Percentiles rank a stretch among this genome's conserved stretches.
phyloP scores from a whole-genome alignment of 768 basidiomycete species.

The Phylloporus scabripes region DNA sequence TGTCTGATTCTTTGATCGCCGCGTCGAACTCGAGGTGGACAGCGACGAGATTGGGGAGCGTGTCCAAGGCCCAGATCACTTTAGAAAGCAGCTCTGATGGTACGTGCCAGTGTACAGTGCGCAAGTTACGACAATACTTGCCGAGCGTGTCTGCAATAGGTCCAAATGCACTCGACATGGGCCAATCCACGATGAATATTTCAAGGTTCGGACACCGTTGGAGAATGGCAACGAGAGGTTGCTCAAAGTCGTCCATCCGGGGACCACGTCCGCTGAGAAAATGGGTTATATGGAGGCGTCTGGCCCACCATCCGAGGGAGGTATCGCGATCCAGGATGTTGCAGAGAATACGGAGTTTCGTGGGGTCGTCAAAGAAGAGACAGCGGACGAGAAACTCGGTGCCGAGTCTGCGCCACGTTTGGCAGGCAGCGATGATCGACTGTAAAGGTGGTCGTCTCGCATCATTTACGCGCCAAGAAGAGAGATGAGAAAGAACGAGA shows the following conservation, averaged over 20 bases:
- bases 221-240: slow-evolving; percentile 53
- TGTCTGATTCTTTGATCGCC: slow-evolving; percentile 34
- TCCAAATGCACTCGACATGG: slow-evolving; percentile 54
- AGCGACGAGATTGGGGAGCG: slow-evolving; percentile 51
- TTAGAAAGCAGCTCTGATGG: slow-evolving; percentile 52
- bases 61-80: slow-evolving; percentile 67
- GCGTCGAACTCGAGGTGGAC: slow-evolving; percentile 48
- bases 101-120: slow-evolving; percentile 57
- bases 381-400: slow-evolving; percentile 64
- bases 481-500: slow-evolving; percentile 14
- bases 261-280: slow-evolving; percentile 39
- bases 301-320: slow-evolving; percentile 65
- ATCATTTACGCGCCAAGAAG: neutral
- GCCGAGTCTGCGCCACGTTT: slow-evolving; percentile 54
- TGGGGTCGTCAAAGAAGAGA: slow-evolving; percentile 60
- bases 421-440: slow-evolving; percentile 67
- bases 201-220: slow-evolving; percentile 67
- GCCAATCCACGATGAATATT: slow-evolving; percentile 65
- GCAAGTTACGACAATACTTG: slow-evolving; percentile 46
- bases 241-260: slow-evolving; percentile 46
- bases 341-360: slow-evolving; percentile 48
- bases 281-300: slow-evolving; percentile 62
- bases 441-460: slow-evolving; percentile 19
- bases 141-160: slow-evolving; percentile 61
- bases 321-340: slow-evolving; percentile 45